A percentile compares a stretch with the other conserved stretches of the same genome.
phyloP scores from a whole-genome alignment of 2,329 filamentous ascomycete genomes.

The Penicillium sp. region DNA sequence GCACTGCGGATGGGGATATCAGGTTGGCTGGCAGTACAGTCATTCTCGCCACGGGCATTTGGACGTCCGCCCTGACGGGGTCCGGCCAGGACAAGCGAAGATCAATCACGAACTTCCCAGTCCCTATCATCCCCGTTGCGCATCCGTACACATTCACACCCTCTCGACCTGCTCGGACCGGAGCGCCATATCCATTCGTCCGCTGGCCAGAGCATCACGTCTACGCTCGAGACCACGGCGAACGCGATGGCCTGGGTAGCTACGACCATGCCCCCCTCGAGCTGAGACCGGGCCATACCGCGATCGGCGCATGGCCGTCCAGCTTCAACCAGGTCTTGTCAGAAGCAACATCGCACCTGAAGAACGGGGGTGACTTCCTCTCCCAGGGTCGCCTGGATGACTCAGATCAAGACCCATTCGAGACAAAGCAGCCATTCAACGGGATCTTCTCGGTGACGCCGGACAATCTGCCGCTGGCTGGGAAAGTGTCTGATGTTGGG shows the following conservation, averaged over 20 bases:
- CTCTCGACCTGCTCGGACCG: constrained; percentile 19
- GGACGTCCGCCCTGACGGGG: constrained; percentile 28
- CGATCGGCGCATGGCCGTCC: constrained; percentile 26
- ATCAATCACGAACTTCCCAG: constrained; percentile 21
- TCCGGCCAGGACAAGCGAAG: not conserved
- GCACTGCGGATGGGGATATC: constrained; percentile 20
- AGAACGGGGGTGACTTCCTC: constrained; percentile 17
- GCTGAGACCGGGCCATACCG: constrained; percentile 21
- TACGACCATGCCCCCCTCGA: constrained; percentile 35
- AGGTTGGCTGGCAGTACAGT: constrained; percentile 24
- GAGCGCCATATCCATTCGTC: constrained; percentile 32
- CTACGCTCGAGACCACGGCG: constrained; percentile 39
- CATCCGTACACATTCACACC: constrained; percentile 41
- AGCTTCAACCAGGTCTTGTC: constrained; percentile 26
- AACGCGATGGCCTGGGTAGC: constrained; percentile 35
- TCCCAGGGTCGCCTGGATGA: constrained; percentile 16
- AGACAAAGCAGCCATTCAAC: constrained; percentile 29
- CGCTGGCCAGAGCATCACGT: constrained; percentile 40
- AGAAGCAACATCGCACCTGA: constrained; percentile 16
- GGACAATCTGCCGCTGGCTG: constrained; percentile 38
- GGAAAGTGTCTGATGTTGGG: constrained; percentile 23
- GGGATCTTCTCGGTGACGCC: constrained; percentile 41
- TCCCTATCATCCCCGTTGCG: constrained; percentile 38
- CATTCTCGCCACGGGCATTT: constrained; percentile 36
- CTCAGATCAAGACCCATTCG: not conserved